Percentiles rank a stretch among this genome's conserved stretches.
Conservation (phyloP, 2,329 filamentous ascomycete genomes). For the Trichoderma brevicompactum region DNA sequence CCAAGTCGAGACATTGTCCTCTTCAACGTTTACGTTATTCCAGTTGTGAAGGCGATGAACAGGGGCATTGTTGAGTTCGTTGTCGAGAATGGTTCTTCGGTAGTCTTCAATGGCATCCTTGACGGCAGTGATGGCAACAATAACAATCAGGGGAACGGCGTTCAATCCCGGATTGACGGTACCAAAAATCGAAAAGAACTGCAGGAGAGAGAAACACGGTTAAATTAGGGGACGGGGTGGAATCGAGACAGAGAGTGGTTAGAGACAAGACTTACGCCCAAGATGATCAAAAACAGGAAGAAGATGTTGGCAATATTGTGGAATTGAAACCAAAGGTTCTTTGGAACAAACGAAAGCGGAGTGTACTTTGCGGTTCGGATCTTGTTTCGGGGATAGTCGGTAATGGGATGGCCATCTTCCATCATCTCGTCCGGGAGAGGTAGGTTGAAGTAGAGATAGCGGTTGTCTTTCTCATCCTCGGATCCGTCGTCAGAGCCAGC, state of each 20-base stretch:
- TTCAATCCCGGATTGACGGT: constrained; percentile 87
- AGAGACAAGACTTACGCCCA: constrained; percentile 69
- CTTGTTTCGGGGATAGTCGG: constrained; percentile 85
- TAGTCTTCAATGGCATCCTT: constrained; percentile 98
- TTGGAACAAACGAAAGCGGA: constrained; percentile 89
- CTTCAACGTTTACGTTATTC: constrained; percentile 90
- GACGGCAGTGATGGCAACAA: constrained; percentile 82
- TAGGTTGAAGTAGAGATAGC: constrained; percentile 83
- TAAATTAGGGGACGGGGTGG: neutral
- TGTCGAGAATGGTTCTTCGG: constrained; percentile 87
- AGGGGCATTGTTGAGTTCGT: constrained; percentile 92
- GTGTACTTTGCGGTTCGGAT: constrained; percentile 98
- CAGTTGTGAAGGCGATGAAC: constrained; percentile 88
- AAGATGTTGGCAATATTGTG: constrained; percentile 99
- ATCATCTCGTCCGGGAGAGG: constrained; percentile 74
- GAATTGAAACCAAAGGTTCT: constrained; percentile 97
- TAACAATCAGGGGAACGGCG: constrained; percentile 89
- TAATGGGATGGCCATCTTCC: constrained; percentile 74
- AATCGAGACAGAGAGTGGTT: neutral
- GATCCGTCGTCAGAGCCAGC: constrained; percentile 43
- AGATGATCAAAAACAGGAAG: constrained; percentile 94
- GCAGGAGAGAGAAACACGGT: constrained; percentile 34
- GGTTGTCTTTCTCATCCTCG: constrained; percentile 49
- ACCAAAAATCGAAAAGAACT: constrained; percentile 98
- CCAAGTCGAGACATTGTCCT: constrained; percentile 85